Percentiles rank a stretch among this genome's conserved stretches.
Evolutionary conservation across 2,329 filamentous ascomycete species (phyloP).

Genomic region (Tolypocladium amazonense): DNA sequence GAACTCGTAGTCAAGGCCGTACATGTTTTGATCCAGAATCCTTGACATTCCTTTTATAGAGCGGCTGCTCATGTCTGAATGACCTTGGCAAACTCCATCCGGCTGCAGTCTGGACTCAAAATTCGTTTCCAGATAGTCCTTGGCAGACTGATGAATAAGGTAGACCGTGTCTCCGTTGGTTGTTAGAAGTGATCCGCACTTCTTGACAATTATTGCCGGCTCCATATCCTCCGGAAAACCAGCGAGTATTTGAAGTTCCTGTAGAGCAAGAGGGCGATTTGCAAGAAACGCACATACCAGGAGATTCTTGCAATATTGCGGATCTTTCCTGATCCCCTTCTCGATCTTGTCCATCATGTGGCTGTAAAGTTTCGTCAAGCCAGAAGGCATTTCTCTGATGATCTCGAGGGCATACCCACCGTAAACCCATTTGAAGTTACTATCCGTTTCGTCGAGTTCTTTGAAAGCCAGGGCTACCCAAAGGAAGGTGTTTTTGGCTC

Average conservation of each 20-base stretch:
- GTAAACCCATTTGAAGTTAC: background rate
- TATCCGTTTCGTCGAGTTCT: background rate
- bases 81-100: conserved; percentile 9
- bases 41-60: conserved; percentile 20
- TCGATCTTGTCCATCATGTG: background rate
- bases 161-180: background rate
- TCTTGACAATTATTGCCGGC: background rate
- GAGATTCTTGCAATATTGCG: background rate
- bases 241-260: background rate
- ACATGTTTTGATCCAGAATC: conserved; percentile 23
- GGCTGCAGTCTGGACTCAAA: conserved; percentile 15
- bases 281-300: background rate
- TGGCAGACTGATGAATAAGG: background rate
- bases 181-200: background rate
- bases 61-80: conserved; percentile 19
- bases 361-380: background rate
- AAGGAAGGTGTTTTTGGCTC: background rate
- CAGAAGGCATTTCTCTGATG: background rate
- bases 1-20: conserved; percentile 12
- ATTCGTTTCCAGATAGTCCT: background rate
- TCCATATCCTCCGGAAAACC: background rate
- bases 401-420: background rate
- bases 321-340: background rate
- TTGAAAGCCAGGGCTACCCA: background rate
- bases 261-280: background rate